These are phyloP conservation scores for Sporothrix mexicana DNA, from an alignment of 2,329 filamentous ascomycete genomes.

Conservation along the genomic window DNA sequence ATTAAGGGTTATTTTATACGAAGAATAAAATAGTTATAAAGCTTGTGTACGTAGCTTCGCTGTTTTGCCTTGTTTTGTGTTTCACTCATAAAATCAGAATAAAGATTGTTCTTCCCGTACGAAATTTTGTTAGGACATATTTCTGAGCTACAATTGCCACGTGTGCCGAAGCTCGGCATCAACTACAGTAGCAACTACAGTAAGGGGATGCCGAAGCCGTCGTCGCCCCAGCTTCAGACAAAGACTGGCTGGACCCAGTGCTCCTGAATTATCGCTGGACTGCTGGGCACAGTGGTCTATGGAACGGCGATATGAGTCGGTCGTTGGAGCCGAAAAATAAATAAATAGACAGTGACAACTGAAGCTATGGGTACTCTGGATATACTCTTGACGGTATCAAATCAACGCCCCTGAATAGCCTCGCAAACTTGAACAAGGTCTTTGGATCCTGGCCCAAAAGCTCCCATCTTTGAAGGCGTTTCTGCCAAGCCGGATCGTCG, in stretches of 20 bases:
- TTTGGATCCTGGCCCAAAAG: slow-evolving; percentile 1
- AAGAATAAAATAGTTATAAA: too few relatives aligned
- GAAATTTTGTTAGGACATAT: too few relatives aligned
- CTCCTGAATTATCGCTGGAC: slow-evolving; percentile 15
- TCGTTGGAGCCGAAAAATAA: not conserved
- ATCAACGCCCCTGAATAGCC: not conserved
- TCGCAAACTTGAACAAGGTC: slow-evolving; percentile 9
- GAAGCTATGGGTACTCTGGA: not conserved
- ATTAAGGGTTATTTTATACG: too few relatives aligned
- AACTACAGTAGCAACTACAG: not conserved
- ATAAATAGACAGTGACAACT: not conserved
- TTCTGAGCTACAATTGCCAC: slow-evolving; percentile 7
- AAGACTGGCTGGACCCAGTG: slow-evolving; percentile 19
- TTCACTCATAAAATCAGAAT: too few relatives aligned
- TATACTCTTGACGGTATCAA: too few relatives aligned
- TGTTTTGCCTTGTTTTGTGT: too few relatives aligned
- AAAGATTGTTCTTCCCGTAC: too few relatives aligned
- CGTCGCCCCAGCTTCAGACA: not conserved
- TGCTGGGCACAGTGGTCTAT: not conserved
- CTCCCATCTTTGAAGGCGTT: slow-evolving; percentile 6
- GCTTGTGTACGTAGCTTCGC: too few relatives aligned
- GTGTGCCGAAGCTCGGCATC: slow-evolving; percentile 2
- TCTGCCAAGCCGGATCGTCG: slow-evolving; percentile 5
- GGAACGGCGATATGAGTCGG: slow-evolving; percentile 19
- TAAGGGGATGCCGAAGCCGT: not conserved